Percentiles rank a stretch among this genome's conserved stretches.
phyloP scores from a whole-genome alignment of 495 filamentous ascomycete genomes.

The Lasiosphaeria hispida region DNA sequence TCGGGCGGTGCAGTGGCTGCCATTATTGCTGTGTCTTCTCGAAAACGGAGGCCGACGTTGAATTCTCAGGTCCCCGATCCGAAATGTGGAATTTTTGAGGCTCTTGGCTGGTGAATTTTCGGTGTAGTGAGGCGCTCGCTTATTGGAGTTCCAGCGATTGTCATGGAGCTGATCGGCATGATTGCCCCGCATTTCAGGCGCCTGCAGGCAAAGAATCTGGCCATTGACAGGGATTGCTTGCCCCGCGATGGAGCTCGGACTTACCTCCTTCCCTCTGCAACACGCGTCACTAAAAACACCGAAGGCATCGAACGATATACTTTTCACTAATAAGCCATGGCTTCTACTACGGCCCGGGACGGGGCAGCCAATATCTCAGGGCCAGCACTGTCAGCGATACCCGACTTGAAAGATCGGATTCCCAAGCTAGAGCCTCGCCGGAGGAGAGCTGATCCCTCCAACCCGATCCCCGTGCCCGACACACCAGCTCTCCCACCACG shows the following conservation, averaged over 20 bases:
- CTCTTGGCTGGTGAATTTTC: constrained; percentile 4
- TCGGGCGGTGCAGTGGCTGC: constrained; percentile 43
- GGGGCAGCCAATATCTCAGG: constrained; percentile 15
- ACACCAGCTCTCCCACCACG: constrained; percentile 71
- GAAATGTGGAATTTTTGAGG: not conserved
- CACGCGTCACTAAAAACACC: not conserved
- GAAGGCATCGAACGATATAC: constrained; percentile 4
- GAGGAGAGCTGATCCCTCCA: constrained; percentile 49
- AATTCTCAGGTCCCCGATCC: not conserved
- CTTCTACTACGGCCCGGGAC: constrained; percentile 7
- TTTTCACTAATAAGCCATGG: not conserved
- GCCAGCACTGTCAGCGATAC: constrained; percentile 32
- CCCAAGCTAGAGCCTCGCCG: constrained; percentile 67
- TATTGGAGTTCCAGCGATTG: constrained; percentile 4
- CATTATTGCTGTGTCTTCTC: constrained; percentile 33
- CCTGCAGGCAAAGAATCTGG: constrained; percentile 7
- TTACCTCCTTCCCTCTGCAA: not conserved
- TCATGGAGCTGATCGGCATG: constrained; percentile 22
- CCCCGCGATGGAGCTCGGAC: constrained; percentile 3
- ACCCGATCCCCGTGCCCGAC: constrained; percentile 63
- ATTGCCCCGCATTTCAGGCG: constrained; percentile 25
- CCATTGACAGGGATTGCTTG: constrained; percentile 5
- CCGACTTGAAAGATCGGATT: constrained; percentile 60
- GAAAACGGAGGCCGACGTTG: constrained; percentile 6
- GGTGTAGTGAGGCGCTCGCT: constrained; percentile 4